A percentile compares a stretch with the other conserved stretches of the same genome.
Evolutionary conservation across 208 protist species (phyloP).

Genomic region (Leishmania gerbilli): DNA sequence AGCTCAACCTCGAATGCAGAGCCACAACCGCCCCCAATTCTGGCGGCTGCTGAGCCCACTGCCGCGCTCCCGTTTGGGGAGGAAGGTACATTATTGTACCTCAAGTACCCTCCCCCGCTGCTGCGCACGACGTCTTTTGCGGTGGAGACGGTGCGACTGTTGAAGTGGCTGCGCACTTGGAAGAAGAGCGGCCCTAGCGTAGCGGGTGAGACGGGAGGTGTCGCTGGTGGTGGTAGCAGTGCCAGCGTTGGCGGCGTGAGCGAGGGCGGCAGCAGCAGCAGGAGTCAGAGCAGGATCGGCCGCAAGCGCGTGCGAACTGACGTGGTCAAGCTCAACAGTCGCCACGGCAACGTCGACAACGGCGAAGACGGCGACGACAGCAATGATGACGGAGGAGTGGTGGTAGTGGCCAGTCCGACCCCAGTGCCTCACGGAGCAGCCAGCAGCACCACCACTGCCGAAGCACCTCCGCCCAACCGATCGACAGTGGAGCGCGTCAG

Average conservation of each 20-base stretch:
- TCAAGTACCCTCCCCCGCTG: constrained; percentile 76
- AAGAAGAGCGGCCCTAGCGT: constrained; percentile 11
- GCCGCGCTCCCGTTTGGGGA: constrained; percentile 19
- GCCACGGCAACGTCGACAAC: not conserved
- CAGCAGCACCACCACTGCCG: not conserved
- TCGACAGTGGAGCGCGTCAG: constrained; percentile 12
- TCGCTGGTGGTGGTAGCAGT: not conserved
- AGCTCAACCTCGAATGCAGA: not conserved
- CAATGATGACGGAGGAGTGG: not conserved
- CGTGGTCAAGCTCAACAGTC: not conserved
- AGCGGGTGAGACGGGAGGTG: not conserved
- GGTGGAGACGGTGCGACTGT: constrained; percentile 58
- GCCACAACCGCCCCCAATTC: not conserved
- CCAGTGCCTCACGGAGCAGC: not conserved
- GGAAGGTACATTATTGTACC: constrained; percentile 47
- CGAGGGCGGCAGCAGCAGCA: not conserved
- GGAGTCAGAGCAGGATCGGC: not conserved
- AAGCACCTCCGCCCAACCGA: not conserved
- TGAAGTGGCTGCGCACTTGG: constrained; percentile 84
- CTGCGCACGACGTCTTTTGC: constrained; percentile 70
- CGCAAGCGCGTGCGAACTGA: constrained; percentile 22
- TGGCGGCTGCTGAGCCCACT: not conserved
- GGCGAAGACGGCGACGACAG: not conserved
- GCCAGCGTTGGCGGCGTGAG: not conserved
- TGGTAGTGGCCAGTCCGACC: not conserved